Evolutionary conservation across 208 protist species (phyloP), one percentile per base, ranked within the genome.

Genomic region (Trypanosomatidae sp.): DNA sequence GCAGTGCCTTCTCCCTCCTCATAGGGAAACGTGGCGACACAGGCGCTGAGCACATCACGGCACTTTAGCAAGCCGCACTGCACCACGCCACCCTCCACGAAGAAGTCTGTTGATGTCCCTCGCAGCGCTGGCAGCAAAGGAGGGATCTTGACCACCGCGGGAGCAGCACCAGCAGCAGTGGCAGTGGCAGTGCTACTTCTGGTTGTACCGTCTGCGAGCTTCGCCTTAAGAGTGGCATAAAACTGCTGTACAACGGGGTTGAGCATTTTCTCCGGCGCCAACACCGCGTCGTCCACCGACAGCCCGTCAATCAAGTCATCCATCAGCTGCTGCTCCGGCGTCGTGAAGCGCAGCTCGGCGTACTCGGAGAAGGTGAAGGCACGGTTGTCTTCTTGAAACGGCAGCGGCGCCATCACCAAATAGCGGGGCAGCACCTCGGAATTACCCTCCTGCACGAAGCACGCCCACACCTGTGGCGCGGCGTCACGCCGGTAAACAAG

Each of bases 241-340:
- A 91, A 97, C 71, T 94, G 81, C 76, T 97, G 91, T 0, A 97
- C 28, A 3, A 86, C 62, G 6, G 97, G 97, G 69, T 98, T 98
- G 79, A 93, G 97, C 0, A 84, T 96, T 3, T 91, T 70, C 3
- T 81, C 66, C 10, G 94, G 95, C 25, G 82, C 73, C 28, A 98
- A 69, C 59, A 83, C 79, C 56, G 88, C 55, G 39, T 74, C 75
- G 0, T 71, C 79, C 5, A 94, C 87, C 0, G 84, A 90, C 59
- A 98, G 83, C 13, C 87, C 92, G 49, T 97, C 88, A 22, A 91
- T 79, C 7, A 98, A 60, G 9, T 75, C 69, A 13, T 92, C 84
- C 28, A 95, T 74, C 39, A 93, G 74, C 46, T 74, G 47, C 69
- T 95, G 69, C 73, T 98, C 92, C 13, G 81, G 77, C 0, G 44